Percentiles rank a stretch among this genome's conserved stretches.
Evolutionary conservation across 768 basidiomycete species (phyloP).

Genomic region (Naematelia encephala): DNA sequence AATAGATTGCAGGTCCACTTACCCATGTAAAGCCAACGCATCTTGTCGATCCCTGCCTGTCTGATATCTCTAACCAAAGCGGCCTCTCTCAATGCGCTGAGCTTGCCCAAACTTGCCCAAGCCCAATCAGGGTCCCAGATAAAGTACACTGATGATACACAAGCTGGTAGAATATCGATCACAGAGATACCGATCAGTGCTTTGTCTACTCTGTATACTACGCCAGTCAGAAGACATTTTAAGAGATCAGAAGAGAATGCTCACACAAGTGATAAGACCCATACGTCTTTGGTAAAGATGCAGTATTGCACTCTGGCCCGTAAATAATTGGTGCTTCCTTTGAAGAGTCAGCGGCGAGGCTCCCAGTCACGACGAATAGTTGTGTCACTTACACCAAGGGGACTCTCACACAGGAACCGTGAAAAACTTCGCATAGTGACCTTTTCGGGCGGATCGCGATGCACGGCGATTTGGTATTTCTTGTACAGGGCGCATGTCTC

Average conservation of each 20-base stretch:
- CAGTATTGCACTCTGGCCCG: conserved; percentile 2
- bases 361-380: not conserved
- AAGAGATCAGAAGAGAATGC: conserved; percentile 6
- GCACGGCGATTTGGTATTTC: conserved; percentile 74
- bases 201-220: conserved; percentile 70
- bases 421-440: conserved; percentile 60
- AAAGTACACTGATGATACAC: conserved; percentile 83
- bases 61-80: conserved; percentile 72
- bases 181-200: conserved; percentile 79
- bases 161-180: conserved; percentile 80
- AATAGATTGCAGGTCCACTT: conserved; percentile 25
- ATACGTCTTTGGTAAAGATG: conserved; percentile 69
- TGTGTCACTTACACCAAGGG: conserved; percentile 61
- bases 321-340: conserved; percentile 67
- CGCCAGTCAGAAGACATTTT: not conserved
- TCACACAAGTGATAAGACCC: conserved; percentile 86
- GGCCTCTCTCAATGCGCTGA: conserved; percentile 80
- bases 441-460: conserved; percentile 59
- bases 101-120: conserved; percentile 51
- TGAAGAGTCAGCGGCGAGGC: conserved; percentile 1
- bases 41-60: conserved; percentile 61
- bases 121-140: conserved; percentile 64
- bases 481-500: conserved; percentile 79
- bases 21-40: conserved; percentile 87
- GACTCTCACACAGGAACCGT: conserved; percentile 74